Evolutionary conservation across 1,284 basidiomycete genomes (phyloP).

Genomic region (Sporisorium graminicola): DNA sequence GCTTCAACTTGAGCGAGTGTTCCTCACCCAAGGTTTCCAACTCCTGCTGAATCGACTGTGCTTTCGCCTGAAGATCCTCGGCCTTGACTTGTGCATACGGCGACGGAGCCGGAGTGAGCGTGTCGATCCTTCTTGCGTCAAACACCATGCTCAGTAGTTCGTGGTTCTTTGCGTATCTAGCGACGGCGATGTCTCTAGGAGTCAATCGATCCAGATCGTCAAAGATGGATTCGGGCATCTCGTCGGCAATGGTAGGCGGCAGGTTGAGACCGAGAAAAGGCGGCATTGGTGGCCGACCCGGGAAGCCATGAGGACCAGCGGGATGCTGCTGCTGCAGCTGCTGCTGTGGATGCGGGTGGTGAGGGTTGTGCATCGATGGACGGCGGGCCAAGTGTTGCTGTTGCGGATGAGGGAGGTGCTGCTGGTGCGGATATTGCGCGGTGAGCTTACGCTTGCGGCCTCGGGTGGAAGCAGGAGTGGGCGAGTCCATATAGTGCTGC

Average conservation of each 20-base stretch:
- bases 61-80: conserved; percentile 38
- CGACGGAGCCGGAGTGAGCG: conserved; percentile 52
- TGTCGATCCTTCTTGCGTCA: conserved; percentile 63
- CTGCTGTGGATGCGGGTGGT: conserved; percentile 15
- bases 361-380: conserved; percentile 38
- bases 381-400: conserved; percentile 28
- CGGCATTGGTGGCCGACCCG: conserved; percentile 21
- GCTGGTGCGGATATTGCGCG: conserved; percentile 23
- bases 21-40: conserved; percentile 15
- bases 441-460: conserved; percentile 52
- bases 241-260: conserved; percentile 47
- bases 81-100: conserved; percentile 52
- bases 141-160: conserved; percentile 63
- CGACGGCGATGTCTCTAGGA: conserved; percentile 62
- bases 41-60: conserved; percentile 37
- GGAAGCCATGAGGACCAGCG: conserved; percentile 15
- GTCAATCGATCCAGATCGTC: conserved; percentile 65
- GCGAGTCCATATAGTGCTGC: conserved; percentile 41
- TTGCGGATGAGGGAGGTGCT: conserved; percentile 7
- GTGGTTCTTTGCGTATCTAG: conserved; percentile 65
- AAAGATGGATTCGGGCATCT: conserved; percentile 48
- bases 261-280: conserved; percentile 45
- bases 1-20: conserved; percentile 31
- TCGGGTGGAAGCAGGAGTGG: conserved; percentile 29
- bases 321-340: conserved; percentile 14